A percentile compares a stretch with the other conserved stretches of the same genome.
phyloP scores from a whole-genome alignment of 306 rosid genomes.

The Purshia tridentata region DNA sequence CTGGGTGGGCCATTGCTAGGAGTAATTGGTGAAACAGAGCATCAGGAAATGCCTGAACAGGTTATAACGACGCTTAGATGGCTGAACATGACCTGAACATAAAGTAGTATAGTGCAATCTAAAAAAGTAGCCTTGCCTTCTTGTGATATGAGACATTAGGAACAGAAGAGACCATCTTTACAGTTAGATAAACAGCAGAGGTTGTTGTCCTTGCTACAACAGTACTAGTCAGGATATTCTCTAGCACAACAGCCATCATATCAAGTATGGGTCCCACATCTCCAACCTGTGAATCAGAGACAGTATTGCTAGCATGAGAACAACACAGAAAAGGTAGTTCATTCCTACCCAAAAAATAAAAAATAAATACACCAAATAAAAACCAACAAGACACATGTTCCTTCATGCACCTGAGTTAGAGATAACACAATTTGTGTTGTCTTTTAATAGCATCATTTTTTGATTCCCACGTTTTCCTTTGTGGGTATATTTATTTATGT shows the following conservation, averaged over 20 bases:
- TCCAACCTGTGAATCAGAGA: conserved; percentile 64
- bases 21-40: conserved; percentile 92
- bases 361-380: not conserved
- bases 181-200: conserved; percentile 75
- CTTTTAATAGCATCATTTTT: too few relatives aligned
- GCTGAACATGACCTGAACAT: conserved; percentile 23
- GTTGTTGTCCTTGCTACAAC: conserved; percentile 70
- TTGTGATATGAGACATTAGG: conserved; percentile 79
- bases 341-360: not conserved
- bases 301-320: conserved; percentile 25
- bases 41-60: conserved; percentile 85
- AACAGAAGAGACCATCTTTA: conserved; percentile 64
- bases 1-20: conserved; percentile 83
- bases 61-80: conserved; percentile 20
- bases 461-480: too few relatives aligned
- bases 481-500: too few relatives aligned
- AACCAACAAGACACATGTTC: not conserved
- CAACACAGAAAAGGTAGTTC: conserved; percentile 11
- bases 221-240: conserved; percentile 54
- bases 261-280: conserved; percentile 93
- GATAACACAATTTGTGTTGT: too few relatives aligned
- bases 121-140: conserved; percentile 52
- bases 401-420: too few relatives aligned
- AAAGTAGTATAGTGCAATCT: conserved; percentile 16
- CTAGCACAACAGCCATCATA: conserved; percentile 81